These are phyloP conservation scores for Phytophthora multivora DNA, from an alignment of 352 stramenopile species.

Conservation along the genomic window DNA sequence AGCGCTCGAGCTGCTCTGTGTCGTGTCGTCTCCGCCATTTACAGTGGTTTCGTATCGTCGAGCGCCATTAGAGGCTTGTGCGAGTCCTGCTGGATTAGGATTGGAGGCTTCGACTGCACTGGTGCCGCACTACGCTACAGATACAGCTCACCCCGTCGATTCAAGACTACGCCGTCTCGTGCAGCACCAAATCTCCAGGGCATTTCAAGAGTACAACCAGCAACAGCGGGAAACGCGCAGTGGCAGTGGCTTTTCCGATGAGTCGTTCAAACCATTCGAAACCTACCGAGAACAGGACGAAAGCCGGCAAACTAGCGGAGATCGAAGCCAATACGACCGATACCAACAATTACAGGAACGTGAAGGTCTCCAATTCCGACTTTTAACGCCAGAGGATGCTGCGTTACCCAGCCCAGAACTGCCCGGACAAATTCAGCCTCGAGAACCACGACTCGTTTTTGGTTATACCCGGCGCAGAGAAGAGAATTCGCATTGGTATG, in stretches of 20 bases:
- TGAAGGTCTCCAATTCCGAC: slow-evolving; percentile 28
- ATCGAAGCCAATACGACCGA: slow-evolving; percentile 6
- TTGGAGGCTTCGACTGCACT: slow-evolving; percentile 11
- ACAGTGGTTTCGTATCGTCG: slow-evolving; percentile 53
- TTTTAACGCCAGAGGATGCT: slow-evolving; percentile 21
- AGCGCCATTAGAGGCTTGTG: slow-evolving; percentile 18
- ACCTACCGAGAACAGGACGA: background rate
- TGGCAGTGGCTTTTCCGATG: background rate
- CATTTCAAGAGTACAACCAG: slow-evolving; percentile 46
- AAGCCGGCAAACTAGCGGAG: background rate
- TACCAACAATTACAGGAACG: slow-evolving; percentile 30
- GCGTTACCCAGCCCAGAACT: slow-evolving; percentile 14
- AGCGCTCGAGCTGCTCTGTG: slow-evolving; percentile 33
- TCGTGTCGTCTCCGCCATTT: slow-evolving; percentile 46
- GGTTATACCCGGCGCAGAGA: slow-evolving; percentile 14
- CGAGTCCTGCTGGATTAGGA: background rate
- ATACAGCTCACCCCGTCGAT: slow-evolving; percentile 21
- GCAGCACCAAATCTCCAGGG: slow-evolving; percentile 42
- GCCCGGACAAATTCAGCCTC: slow-evolving; percentile 4
- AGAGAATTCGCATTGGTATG: slow-evolving; percentile 8
- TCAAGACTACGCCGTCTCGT: slow-evolving; percentile 32
- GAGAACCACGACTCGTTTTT: slow-evolving; percentile 29
- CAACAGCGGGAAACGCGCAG: slow-evolving; percentile 3
- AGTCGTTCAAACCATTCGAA: background rate
- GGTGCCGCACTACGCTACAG: slow-evolving; percentile 25